These are phyloP conservation scores for Cucumis sativus DNA, from an alignment of 306 rosid genomes.

Conservation along the genomic window Cucumber_9930_V3 NC_026656.2:10106001-10106500, in stretches of 20 bases:
- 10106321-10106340: background rate
- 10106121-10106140: constrained; percentile 74
- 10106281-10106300: too few relatives aligned
- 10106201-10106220: constrained; percentile 88
- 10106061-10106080: background rate
- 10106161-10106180: constrained; percentile 72
- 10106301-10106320: background rate
- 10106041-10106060: background rate
- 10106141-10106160: constrained; percentile 77
- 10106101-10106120: constrained; percentile 63
- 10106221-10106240: constrained; percentile 82
- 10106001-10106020: too few relatives aligned
- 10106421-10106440: background rate
- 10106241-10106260: constrained; percentile 53
- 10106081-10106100: background rate
- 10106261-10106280: background rate
- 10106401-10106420: background rate
- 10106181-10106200: constrained; percentile 94
- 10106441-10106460: background rate
- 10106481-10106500: too few relatives aligned
- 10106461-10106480: too few relatives aligned
- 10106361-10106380: background rate
- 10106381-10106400: background rate
- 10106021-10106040: too few relatives aligned
- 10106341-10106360: background rate